Evolutionary conservation across 352 stramenopile genomes (phyloP).

Genomic region (Globisporangium cederbergense): DNA sequence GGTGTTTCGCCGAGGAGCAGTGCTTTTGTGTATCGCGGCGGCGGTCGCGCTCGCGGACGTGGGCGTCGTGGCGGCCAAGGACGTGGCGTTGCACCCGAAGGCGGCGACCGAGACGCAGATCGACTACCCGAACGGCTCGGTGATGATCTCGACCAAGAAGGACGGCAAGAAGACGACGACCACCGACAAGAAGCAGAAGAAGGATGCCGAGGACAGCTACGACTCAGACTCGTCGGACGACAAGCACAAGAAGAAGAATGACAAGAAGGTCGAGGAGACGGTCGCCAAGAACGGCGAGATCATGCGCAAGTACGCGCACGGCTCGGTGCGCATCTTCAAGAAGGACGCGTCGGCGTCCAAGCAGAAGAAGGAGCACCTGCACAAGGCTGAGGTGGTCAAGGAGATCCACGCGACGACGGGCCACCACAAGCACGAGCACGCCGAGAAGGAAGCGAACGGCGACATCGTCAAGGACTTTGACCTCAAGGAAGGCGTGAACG

Average conservation of each 20-base stretch:
- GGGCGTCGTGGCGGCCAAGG: constrained; percentile 16
- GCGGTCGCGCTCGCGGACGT: constrained; percentile 28
- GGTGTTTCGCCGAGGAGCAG: constrained; percentile 32
- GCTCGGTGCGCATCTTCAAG: constrained; percentile 39
- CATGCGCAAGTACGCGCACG: constrained; percentile 50
- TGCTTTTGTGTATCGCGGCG: constrained; percentile 34
- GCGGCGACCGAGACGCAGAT: constrained; percentile 21
- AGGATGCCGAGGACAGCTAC: constrained; percentile 15
- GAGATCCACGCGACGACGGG: constrained; percentile 12
- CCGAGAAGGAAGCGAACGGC: constrained; percentile 1
- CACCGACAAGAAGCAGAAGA: constrained; percentile 9
- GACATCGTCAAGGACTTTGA: constrained; percentile 17
- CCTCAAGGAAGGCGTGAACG: constrained; percentile 18
- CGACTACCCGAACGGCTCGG: constrained; percentile 32
- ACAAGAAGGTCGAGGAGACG: constrained; percentile 19
- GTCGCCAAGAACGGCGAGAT: constrained; percentile 29
- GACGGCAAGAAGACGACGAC: constrained; percentile 23
- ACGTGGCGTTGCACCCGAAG: constrained; percentile 12
- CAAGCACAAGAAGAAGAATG: constrained; percentile 18
- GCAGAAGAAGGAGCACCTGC: constrained; percentile 12
- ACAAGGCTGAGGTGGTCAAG: constrained; percentile 9
- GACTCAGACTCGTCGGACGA: constrained; percentile 19
- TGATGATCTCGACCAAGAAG: constrained; percentile 24
- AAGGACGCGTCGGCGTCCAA: constrained; percentile 4
- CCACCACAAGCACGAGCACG: constrained; percentile 14